These are phyloP conservation scores for Chalciporus chontae DNA, from an alignment of 768 basidiomycete species.

Conservation along the genomic window DNA sequence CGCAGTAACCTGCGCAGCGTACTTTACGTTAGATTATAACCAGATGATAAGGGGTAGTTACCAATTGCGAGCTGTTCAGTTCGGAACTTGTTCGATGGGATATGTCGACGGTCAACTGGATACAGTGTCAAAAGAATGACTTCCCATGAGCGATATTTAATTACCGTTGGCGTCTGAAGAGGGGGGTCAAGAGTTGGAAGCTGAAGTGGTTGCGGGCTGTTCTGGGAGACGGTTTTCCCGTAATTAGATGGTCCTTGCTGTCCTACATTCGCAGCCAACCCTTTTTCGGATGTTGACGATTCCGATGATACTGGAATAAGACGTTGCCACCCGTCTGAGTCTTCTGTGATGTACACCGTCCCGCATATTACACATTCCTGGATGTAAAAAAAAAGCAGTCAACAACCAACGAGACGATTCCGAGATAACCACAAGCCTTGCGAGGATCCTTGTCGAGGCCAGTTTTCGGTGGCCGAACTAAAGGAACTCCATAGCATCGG, in stretches of 20 bases:
- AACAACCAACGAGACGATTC: neutral
- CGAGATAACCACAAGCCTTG: constrained; percentile 45
- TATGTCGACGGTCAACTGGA: constrained; percentile 22
- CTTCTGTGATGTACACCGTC: constrained; percentile 56
- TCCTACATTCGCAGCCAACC: neutral
- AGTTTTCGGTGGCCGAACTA: constrained; percentile 71
- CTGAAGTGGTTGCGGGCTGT: constrained; percentile 30
- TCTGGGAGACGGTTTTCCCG: constrained; percentile 11
- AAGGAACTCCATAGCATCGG: constrained; percentile 76
- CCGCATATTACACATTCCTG: constrained; percentile 82
- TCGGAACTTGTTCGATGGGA: constrained; percentile 13
- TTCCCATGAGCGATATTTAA: neutral
- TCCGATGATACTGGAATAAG: constrained; percentile 33
- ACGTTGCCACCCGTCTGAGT: constrained; percentile 47
- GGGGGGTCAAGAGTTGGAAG: constrained; percentile 33
- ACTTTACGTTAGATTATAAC: constrained; percentile 3
- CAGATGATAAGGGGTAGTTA: neutral
- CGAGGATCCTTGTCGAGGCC: constrained; percentile 58
- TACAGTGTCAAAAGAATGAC: constrained; percentile 4
- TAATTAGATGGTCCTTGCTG: constrained; percentile 10
- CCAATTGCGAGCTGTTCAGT: constrained; percentile 17
- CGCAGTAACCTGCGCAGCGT: constrained; percentile 14
- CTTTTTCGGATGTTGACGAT: constrained; percentile 3
- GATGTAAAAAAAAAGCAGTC: neutral
- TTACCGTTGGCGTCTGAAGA: constrained; percentile 27